Evolutionary conservation across 2,329 filamentous ascomycete species (phyloP).

Genomic region (Exophiala lecanii-corni): DNA sequence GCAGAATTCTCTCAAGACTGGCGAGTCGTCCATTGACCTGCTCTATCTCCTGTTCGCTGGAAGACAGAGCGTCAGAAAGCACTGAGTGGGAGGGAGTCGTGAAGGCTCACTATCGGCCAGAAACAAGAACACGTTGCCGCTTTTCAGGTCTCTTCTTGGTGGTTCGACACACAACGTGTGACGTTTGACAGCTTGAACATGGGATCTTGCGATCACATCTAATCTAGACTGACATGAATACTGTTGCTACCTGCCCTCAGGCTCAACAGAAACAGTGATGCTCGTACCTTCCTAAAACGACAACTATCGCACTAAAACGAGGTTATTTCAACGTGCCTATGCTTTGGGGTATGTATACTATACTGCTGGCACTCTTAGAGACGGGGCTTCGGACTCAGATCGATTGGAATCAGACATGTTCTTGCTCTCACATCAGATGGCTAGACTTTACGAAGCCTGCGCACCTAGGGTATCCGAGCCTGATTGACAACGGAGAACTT

Average conservation of each 20-base stretch:
- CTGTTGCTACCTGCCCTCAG: too few relatives aligned
- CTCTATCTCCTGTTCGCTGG: constrained; percentile 48
- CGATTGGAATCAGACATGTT: constrained; percentile 6
- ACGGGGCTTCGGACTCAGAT: constrained; percentile 2
- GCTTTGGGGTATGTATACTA: not conserved
- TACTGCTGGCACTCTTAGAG: constrained; percentile 1
- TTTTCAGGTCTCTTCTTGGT: constrained; percentile 36
- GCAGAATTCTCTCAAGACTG: constrained; percentile 44
- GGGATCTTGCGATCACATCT: constrained; percentile 40
- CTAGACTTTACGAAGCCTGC: too few relatives aligned
- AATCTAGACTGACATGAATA: constrained; percentile 31
- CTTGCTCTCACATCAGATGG: too few relatives aligned
- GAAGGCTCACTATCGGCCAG: constrained; percentile 38
- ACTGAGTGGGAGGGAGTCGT: not conserved
- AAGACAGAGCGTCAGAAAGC: not conserved
- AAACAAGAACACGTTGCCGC: constrained; percentile 38
- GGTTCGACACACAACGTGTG: constrained; percentile 35
- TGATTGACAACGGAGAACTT: too few relatives aligned
- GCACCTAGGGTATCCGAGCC: too few relatives aligned
- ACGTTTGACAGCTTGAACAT: constrained; percentile 39
- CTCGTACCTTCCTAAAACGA: constrained; percentile 18
- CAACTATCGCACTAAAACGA: constrained; percentile 20
- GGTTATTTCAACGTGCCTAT: not conserved
- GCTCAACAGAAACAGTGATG: not conserved
- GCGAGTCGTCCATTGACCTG: constrained; percentile 47